Conservation (phyloP, 495 filamentous ascomycete species). For the Penicillium argentinense region DNA sequence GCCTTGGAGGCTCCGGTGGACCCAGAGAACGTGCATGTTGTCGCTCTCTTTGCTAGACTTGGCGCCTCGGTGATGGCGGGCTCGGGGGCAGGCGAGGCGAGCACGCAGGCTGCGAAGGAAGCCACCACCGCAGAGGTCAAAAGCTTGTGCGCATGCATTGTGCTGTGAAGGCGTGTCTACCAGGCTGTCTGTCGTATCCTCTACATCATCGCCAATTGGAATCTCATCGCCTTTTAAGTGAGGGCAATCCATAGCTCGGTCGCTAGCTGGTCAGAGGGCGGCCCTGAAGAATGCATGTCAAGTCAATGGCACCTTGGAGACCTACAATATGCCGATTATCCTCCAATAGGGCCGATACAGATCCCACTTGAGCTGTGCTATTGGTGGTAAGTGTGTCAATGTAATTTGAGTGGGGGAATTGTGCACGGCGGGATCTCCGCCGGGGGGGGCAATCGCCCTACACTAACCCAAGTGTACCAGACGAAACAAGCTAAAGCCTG, state of each 20-base stretch:
- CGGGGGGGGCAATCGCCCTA: too few relatives aligned
- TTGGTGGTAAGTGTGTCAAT: background rate
- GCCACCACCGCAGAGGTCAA: background rate
- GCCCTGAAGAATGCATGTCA: too few relatives aligned
- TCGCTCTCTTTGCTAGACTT: constrained; percentile 20
- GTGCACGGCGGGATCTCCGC: background rate
- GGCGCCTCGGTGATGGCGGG: constrained; percentile 26
- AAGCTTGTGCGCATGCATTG: background rate
- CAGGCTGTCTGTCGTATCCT: too few relatives aligned
- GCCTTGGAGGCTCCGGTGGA: constrained; percentile 31
- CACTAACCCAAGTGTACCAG: background rate
- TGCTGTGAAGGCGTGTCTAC: too few relatives aligned
- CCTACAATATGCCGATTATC: background rate
- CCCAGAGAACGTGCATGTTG: constrained; percentile 21
- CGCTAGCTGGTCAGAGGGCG: too few relatives aligned
- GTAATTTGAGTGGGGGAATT: background rate
- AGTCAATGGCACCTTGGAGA: background rate
- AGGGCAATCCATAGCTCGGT: too few relatives aligned
- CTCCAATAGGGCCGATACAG: background rate
- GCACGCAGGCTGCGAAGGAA: constrained; percentile 10
- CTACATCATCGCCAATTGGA: too few relatives aligned
- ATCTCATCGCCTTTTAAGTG: too few relatives aligned
- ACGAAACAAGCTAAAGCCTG: constrained; percentile 1
- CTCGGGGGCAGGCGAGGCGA: constrained; percentile 21
- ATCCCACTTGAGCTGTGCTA: background rate